These are phyloP conservation scores for Ilyonectria robusta DNA, from an alignment of 2,329 filamentous ascomycete species.

Conservation along the genomic window DNA sequence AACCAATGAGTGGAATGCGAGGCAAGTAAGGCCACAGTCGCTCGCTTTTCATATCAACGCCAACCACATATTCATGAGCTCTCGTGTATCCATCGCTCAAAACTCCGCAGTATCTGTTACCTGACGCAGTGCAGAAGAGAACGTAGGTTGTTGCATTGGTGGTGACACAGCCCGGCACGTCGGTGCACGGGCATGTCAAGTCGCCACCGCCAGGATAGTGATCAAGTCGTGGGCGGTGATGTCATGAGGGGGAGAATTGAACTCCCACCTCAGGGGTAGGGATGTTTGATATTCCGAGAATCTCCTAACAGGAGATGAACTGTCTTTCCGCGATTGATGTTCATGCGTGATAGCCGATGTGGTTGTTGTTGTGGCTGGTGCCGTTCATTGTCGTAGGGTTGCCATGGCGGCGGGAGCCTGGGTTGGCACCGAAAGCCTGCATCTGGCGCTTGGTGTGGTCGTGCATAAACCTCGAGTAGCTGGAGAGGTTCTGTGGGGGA, in stretches of 20 bases:
- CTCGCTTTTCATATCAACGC: neutral
- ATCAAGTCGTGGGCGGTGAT: slow-evolving; percentile 8
- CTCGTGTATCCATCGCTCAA: neutral
- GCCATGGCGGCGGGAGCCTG: slow-evolving; percentile 13
- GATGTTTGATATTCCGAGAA: neutral
- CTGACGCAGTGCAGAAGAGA: neutral
- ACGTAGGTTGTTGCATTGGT: neutral
- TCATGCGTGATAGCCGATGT: slow-evolving; percentile 35
- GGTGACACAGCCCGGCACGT: neutral
- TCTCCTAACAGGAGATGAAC: neutral
- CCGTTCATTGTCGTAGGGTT: slow-evolving; percentile 48
- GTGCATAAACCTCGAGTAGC: slow-evolving; percentile 74
- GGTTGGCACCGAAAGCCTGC: slow-evolving; percentile 63
- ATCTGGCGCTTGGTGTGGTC: slow-evolving; percentile 77
- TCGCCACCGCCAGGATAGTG: slow-evolving; percentile 1
- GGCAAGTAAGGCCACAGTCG: neutral
- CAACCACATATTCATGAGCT: neutral
- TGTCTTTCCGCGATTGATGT: neutral
- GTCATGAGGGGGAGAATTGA: slow-evolving; percentile 6
- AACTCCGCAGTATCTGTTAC: neutral
- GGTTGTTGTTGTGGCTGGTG: slow-evolving; percentile 34
- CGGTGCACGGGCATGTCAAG: neutral
- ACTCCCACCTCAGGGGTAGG: neutral
- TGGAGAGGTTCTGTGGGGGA: slow-evolving; percentile 64
- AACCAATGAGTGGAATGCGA: neutral